Conservation (phyloP, 139 green algal species). For the Gonium pectorale region DNA sequence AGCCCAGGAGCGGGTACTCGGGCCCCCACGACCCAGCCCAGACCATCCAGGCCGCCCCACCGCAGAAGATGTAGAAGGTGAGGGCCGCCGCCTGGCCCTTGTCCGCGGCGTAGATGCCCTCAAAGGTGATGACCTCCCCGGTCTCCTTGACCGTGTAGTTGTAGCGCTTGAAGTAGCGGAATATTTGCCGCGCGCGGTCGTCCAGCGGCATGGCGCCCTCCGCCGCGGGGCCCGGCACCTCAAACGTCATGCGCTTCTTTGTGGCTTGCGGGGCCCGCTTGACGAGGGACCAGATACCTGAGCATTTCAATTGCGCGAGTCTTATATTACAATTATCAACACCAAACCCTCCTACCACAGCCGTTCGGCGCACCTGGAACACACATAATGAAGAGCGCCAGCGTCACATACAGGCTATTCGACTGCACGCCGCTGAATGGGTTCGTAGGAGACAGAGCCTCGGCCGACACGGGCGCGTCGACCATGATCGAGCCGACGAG, state of each 20-base stretch:
- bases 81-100: conserved; percentile 86
- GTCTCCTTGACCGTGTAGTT: conserved; percentile 87
- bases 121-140: conserved; percentile 92
- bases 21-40: too few relatives aligned
- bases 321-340: not conserved
- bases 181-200: conserved; percentile 75
- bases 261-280: conserved; percentile 89
- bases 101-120: conserved; percentile 82
- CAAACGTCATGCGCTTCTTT: conserved; percentile 82
- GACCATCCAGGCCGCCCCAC: too few relatives aligned
- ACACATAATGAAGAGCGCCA: conserved; percentile 86
- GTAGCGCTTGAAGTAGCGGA: conserved; percentile 87
- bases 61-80: conserved; percentile 86
- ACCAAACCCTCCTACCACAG: not conserved
- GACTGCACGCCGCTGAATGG: conserved; percentile 58
- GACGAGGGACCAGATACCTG: conserved; percentile 91
- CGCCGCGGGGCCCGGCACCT: conserved; percentile 76
- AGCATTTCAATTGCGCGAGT: not conserved
- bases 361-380: conserved; percentile 52
- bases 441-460: conserved; percentile 6
- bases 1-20: too few relatives aligned
- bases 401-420: conserved; percentile 86
- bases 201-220: conserved; percentile 72
- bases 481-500: not conserved
- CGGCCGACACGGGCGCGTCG: conserved; percentile 1